Base-by-base conservation (phyloP, 1,284 basidiomycete species). In the Neotropicomus parvogracilis region DNA sequence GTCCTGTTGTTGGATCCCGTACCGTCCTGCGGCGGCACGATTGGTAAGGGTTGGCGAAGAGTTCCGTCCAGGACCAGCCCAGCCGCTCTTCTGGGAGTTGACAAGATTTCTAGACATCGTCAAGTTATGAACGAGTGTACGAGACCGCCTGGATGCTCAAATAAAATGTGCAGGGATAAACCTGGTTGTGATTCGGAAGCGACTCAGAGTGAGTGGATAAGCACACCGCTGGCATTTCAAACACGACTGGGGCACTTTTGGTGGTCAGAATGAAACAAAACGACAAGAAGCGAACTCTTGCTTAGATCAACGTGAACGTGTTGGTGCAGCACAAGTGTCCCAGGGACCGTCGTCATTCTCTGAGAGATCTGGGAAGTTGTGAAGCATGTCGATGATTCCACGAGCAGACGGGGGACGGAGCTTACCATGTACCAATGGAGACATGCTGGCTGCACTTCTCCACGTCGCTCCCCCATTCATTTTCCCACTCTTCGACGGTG, bases 401-500 rank as follows among this genome's bases (percentile, higher is more conserved):
- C 24, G 24, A 24, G 24, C 24, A 24, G 24, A 24, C 24, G 24
- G 8, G 24, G 8, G 24, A 24, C 24, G 24, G 8, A 8, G 8
- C 24, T 24, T 24, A 24, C 24, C 24, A 24, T 24, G 8, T 24
- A 24, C 5, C 8, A 24, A 8, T n/a, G n/a, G 6, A n/a, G 29
- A 31, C 17, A 8, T 34, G 14, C 29, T 17, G 32, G 32, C 14
- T 17, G 17, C 33, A 26, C 26, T 24, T 26, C 37, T 16, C 21
- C 37, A 20, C 3, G 13, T 10, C n/a, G 8, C 26, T 24, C 28
- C 19, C 46, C 48, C 44, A 56, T 40, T 35, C 52, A 8, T 37
- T 45, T 38, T 66, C 57, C 66, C 67, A 65, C 40, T 68, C 59
- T 21, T 56, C 53, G 8, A 68, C 29, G 4, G 64, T 65, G 37